Percentiles rank a stretch among this genome's conserved stretches.
phyloP scores from a whole-genome alignment of 106 monocot genomes.

The Dactylorhiza incarnata region DNA sequence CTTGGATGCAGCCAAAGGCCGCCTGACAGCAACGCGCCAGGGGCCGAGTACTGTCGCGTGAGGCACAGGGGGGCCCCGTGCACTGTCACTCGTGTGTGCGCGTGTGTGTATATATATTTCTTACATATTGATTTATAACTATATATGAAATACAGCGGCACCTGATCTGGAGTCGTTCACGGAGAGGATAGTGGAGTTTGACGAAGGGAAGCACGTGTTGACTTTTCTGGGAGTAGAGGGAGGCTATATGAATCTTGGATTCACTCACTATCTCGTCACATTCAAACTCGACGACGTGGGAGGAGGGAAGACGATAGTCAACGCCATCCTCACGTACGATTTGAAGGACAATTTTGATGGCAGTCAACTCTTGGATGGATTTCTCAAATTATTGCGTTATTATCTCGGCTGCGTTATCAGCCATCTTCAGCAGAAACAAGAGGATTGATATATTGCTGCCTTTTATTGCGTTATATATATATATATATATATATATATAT shows the following conservation, averaged over 20 bases:
- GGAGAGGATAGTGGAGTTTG: neutral
- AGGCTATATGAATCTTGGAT: neutral
- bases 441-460: too few relatives aligned
- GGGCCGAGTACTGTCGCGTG: too few relatives aligned
- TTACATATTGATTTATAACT: neutral
- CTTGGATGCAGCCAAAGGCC: too few relatives aligned
- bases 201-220: neutral
- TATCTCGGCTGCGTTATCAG: neutral
- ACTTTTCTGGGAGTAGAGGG: neutral
- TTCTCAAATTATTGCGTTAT: neutral
- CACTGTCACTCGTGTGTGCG: too few relatives aligned
- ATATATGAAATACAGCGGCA: neutral
- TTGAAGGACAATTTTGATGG: neutral
- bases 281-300: neutral
- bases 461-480: too few relatives aligned
- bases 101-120: neutral
- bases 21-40: too few relatives aligned
- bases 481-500: too few relatives aligned
- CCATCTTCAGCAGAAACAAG: neutral
- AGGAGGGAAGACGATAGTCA: neutral
- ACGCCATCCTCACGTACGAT: neutral
- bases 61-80: too few relatives aligned
- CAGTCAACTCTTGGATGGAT: neutral
- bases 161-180: neutral
- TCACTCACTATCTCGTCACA: neutral